phyloP scores from a whole-genome alignment of 805 yeast species.

The Yarrowia porcina region DNA sequence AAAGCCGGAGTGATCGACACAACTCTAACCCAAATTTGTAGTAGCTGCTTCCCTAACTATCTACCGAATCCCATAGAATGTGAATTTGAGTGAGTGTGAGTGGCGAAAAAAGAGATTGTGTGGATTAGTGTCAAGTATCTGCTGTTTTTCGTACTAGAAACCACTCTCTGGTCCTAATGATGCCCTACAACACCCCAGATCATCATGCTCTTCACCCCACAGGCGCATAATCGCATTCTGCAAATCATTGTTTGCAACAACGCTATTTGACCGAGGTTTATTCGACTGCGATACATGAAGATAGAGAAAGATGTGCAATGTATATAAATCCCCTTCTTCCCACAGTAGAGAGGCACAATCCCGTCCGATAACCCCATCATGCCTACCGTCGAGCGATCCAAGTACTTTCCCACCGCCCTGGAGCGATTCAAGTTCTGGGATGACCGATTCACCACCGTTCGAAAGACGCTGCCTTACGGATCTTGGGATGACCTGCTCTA shows the following conservation, averaged over 20 bases:
- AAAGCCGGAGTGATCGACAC: slow-evolving; percentile 8
- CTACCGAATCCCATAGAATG: neutral
- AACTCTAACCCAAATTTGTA: neutral
- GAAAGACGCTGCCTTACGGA: slow-evolving; percentile 19
- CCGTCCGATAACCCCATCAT: neutral
- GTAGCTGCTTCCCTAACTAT: neutral
- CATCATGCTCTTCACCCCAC: neutral
- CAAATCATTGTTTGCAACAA: neutral
- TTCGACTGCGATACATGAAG: neutral
- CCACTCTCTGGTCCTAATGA: neutral
- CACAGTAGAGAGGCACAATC: neutral
- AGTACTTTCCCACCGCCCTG: slow-evolving; percentile 17
- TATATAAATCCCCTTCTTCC: neutral
- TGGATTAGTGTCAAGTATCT: too few species aligned
- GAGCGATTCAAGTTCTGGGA: slow-evolving; percentile 26
- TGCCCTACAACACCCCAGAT: neutral
- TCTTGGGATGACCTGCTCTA: slow-evolving; percentile 20
- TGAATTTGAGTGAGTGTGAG: neutral
- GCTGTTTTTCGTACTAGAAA: too few species aligned
- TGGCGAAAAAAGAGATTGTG: too few species aligned
- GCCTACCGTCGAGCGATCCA: slow-evolving; percentile 11
- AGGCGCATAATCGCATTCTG: neutral
- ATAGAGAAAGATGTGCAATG: neutral
- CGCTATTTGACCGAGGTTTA: slow-evolving; percentile 1
- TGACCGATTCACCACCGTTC: neutral